Evolutionary conservation across 208 protist species (phyloP).

Genomic region (Vickermania ingenoplastis): DNA sequence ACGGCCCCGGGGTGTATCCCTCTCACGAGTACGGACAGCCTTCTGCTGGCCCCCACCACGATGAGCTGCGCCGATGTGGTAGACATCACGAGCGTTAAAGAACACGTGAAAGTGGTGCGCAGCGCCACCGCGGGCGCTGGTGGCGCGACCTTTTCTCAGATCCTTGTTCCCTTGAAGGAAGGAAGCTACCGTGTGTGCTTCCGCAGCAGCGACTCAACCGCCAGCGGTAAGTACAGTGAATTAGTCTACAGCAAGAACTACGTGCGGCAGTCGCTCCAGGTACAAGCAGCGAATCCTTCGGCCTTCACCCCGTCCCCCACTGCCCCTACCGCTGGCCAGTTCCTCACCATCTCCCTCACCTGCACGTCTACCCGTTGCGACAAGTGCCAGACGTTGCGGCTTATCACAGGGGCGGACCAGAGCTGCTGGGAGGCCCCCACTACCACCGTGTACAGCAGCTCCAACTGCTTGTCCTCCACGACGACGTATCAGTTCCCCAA

Average conservation of each 20-base stretch:
- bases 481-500: constrained; percentile 57
- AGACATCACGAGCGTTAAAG: constrained; percentile 6
- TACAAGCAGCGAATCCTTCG: constrained; percentile 33
- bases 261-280: constrained; percentile 17
- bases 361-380: constrained; percentile 32
- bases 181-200: constrained; percentile 85
- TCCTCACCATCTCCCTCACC: constrained; percentile 42
- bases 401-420: constrained; percentile 45
- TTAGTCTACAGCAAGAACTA: constrained; percentile 30
- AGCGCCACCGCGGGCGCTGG: constrained; percentile 14
- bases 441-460: constrained; percentile 37
- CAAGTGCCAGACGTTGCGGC: constrained; percentile 45
- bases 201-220: constrained; percentile 10
- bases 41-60: constrained; percentile 36
- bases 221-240: constrained; percentile 23
- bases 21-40: constrained; percentile 29
- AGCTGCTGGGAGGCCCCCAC: constrained; percentile 48
- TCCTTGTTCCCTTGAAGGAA: constrained; percentile 40
- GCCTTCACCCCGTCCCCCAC: constrained; percentile 26
- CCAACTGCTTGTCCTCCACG: constrained; percentile 33
- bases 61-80: constrained; percentile 24
- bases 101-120: constrained; percentile 22
- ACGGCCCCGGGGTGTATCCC: constrained; percentile 16
- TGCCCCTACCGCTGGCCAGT: constrained; percentile 52
- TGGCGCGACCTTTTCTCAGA: constrained; percentile 25